phyloP scores from a whole-genome alignment of 306 rosid genomes.

The Cicer arietinum region DNA sequence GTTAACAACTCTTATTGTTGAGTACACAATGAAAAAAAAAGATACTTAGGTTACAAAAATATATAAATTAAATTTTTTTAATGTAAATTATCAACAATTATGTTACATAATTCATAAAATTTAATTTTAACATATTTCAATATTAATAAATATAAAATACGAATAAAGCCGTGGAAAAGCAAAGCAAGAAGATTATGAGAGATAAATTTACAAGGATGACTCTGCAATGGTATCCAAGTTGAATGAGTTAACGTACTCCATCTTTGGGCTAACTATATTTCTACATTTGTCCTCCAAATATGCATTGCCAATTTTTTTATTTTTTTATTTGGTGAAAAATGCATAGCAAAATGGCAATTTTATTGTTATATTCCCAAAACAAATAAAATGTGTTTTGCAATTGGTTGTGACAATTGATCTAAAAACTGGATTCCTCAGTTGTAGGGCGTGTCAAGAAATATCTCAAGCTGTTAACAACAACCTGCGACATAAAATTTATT shows the following conservation, averaged over 20 bases:
- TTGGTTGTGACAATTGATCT: conserved; percentile 43
- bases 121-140: neutral
- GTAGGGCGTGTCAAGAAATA: conserved; percentile 87
- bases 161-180: neutral
- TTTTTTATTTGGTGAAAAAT: no score
- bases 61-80: neutral
- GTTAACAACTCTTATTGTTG: no score
- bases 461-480: conserved; percentile 86
- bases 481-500: conserved; percentile 49
- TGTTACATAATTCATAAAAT: neutral
- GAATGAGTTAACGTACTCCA: conserved; percentile 5
- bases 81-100: neutral
- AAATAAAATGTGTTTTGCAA: neutral
- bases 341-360: neutral
- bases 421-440: conserved; percentile 92
- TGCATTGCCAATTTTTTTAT: neutral
- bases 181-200: neutral
- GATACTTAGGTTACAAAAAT: no score
- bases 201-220: neutral
- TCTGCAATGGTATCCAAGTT: conserved; percentile 24
- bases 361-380: conserved; percentile 19
- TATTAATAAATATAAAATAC: neutral
- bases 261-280: conserved; percentile 2
- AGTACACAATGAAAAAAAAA: neutral
- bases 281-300: conserved; percentile 36